Conservation (phyloP, 78 protist genomes). For the Anaeramoeba flamelloides region DNA sequence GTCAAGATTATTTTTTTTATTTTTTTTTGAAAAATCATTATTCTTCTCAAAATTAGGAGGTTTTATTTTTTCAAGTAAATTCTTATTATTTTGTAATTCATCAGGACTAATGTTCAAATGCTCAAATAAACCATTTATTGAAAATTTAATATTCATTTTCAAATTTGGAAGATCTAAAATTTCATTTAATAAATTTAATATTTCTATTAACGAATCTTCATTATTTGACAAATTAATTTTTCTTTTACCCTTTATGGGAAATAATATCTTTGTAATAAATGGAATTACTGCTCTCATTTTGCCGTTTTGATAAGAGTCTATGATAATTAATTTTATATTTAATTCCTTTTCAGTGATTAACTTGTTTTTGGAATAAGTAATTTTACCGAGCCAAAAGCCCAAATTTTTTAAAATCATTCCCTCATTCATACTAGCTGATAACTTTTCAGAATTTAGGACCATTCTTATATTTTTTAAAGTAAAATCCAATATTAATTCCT, state of each 20-base stretch:
- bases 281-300: constrained; percentile 68
- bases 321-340: constrained; percentile 63
- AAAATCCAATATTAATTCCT: not conserved
- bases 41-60: no score
- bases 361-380: constrained; percentile 70
- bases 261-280: constrained; percentile 74
- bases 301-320: constrained; percentile 53
- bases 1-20: no score
- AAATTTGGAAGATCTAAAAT: constrained; percentile 47
- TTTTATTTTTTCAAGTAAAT: no score
- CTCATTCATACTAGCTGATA: no score
- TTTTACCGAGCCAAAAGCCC: constrained; percentile 84
- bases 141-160: constrained; percentile 73
- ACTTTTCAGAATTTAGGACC: no score
- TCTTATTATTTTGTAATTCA: no score
- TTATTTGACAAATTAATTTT: not conserved
- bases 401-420: constrained; percentile 76
- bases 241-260: constrained; percentile 3
- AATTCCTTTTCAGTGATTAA: constrained; percentile 70
- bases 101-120: constrained; percentile 43
- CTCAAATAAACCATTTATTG: constrained; percentile 73
- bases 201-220: constrained; percentile 41
- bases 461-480: constrained; percentile 6
- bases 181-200: constrained; percentile 65
- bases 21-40: no score